Evolutionary conservation across 352 stramenopile species (phyloP).

Genomic region (Phytophthora chlamydospora): DNA sequence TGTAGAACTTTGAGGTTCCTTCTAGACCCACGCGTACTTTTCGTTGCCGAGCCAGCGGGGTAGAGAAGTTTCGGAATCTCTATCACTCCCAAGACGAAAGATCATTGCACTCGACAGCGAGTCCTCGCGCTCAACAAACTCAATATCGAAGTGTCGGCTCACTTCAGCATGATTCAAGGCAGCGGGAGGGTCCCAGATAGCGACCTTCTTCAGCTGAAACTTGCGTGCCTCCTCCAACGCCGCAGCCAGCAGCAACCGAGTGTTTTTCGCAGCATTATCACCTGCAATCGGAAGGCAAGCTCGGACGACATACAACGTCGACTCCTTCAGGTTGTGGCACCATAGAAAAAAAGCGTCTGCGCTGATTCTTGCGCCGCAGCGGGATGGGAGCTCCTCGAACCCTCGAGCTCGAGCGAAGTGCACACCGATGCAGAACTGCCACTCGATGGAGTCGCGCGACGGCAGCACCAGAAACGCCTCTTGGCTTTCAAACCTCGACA

Average conservation of each 20-base stretch:
- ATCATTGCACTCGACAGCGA: slow-evolving; percentile 68
- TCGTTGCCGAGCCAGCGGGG: slow-evolving; percentile 56
- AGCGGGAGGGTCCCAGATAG: slow-evolving; percentile 49
- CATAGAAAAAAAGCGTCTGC: slow-evolving; percentile 63
- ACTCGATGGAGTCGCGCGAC: slow-evolving; percentile 66
- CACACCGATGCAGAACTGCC: slow-evolving; percentile 66
- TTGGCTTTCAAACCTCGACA: slow-evolving; percentile 34
- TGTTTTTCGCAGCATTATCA: slow-evolving; percentile 17
- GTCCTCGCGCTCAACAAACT: slow-evolving; percentile 44
- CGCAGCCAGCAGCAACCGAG: slow-evolving; percentile 33
- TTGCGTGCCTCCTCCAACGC: slow-evolving; percentile 48
- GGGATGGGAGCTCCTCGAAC: slow-evolving; percentile 41
- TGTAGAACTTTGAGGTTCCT: too few species aligned
- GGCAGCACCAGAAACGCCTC: slow-evolving; percentile 55
- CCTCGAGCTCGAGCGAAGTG: slow-evolving; percentile 48
- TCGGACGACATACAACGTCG: slow-evolving; percentile 58
- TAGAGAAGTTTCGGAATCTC: slow-evolving; percentile 5
- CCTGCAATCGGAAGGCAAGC: slow-evolving; percentile 37
- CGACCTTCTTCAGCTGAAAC: slow-evolving; percentile 48
- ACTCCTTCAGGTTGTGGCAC: slow-evolving; percentile 71
- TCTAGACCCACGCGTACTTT: slow-evolving; percentile 63
- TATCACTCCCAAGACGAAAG: slow-evolving; percentile 27
- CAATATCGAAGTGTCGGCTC: slow-evolving; percentile 34
- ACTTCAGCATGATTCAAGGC: slow-evolving; percentile 31
- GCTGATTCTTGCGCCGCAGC: slow-evolving; percentile 45